Conservation (phyloP, 768 basidiomycete genomes). For the Cystofilobasidium capitatum region DNA sequence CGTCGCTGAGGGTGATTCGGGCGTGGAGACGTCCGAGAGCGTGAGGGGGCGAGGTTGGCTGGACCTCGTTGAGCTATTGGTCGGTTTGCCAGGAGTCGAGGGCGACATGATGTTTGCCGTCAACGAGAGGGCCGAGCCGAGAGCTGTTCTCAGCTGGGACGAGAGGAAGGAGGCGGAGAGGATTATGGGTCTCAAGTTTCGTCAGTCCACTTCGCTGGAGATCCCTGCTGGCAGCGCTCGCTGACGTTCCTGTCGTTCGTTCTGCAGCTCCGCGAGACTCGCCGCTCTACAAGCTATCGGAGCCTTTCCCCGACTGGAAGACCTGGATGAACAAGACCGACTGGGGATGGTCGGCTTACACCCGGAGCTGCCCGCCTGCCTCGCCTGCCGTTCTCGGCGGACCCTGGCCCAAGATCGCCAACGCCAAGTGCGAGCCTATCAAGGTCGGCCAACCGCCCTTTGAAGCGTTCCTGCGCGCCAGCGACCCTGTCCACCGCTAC, state of each 20-base stretch:
- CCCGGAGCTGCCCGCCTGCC: not conserved
- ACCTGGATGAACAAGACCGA: not conserved
- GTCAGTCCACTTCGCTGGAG: not conserved
- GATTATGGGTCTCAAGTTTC: not conserved
- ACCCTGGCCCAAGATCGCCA: not conserved
- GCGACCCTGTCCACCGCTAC: not conserved
- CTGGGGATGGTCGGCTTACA: not conserved
- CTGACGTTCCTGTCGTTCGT: not conserved
- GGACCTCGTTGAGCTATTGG: not conserved
- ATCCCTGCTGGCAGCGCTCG: too few species aligned
- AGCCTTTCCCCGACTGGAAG: not conserved
- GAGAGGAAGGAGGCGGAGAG: not conserved
- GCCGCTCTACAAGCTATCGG: not conserved
- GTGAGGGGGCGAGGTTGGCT: not conserved
- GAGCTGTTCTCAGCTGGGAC: not conserved
- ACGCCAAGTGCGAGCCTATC: not conserved
- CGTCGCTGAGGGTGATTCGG: not conserved
- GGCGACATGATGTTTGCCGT: not conserved
- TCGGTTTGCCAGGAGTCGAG: not conserved
- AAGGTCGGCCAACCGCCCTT: not conserved
- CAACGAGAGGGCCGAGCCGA: not conserved
- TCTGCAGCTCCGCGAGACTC: not conserved
- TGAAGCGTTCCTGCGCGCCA: not conserved
- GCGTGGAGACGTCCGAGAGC: too few species aligned
- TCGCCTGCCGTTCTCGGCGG: not conserved